Percentiles rank a stretch among this genome's conserved stretches.
Evolutionary conservation across 2,329 filamentous ascomycete species (phyloP).

Genomic region (Colletotrichum coccodes): DNA sequence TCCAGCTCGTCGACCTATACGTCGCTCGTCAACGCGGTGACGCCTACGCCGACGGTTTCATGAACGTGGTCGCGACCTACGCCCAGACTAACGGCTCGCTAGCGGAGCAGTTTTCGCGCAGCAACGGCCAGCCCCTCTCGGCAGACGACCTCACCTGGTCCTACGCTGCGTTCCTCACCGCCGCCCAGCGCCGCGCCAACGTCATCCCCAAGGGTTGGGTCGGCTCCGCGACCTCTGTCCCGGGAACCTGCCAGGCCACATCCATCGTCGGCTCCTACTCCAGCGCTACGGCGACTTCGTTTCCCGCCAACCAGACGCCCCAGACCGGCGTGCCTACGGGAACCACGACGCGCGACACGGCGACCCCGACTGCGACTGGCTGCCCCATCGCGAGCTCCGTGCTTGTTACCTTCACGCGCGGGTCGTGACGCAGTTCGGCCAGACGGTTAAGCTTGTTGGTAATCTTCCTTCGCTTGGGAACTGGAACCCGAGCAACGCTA

Average conservation of each 20-base stretch:
- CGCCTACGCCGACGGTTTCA: constrained; percentile 69
- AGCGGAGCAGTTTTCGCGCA: constrained; percentile 73
- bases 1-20: constrained; percentile 58
- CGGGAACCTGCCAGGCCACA: constrained; percentile 57
- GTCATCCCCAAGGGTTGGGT: constrained; percentile 68
- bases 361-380: constrained; percentile 43
- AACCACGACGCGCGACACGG: constrained; percentile 34
- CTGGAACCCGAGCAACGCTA: constrained; percentile 67
- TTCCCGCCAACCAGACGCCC: constrained; percentile 61
- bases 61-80: constrained; percentile 71
- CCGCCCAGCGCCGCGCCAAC: constrained; percentile 65
- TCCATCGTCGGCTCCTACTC: constrained; percentile 63
- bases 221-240: constrained; percentile 57
- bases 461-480: constrained; percentile 67
- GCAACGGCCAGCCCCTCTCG: constrained; percentile 64
- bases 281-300: constrained; percentile 56
- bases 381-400: constrained; percentile 52
- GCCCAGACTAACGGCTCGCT: constrained; percentile 70
- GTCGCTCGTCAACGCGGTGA: constrained; percentile 66
- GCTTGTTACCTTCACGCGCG: constrained; percentile 70
- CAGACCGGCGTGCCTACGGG: constrained; percentile 40
- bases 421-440: constrained; percentile 67
- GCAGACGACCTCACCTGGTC: constrained; percentile 79
- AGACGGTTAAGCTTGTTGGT: constrained; percentile 74
- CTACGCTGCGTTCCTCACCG: constrained; percentile 76